Evolutionary conservation across 139 green algal species (phyloP), one percentile per base, ranked within the genome.

Genomic region (Chlamydomonas urium): DNA sequence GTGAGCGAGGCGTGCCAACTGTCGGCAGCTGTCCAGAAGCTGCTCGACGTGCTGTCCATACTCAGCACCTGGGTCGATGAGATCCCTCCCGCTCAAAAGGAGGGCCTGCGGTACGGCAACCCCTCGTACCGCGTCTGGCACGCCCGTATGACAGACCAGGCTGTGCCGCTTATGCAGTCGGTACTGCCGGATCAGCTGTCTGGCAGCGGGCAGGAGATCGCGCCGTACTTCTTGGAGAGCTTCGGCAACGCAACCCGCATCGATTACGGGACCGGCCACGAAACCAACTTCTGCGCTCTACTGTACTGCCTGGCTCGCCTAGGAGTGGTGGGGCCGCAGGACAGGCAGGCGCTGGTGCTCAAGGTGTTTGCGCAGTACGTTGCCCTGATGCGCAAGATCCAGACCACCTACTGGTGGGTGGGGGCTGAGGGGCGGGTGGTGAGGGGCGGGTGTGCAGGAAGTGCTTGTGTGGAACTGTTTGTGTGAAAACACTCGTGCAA

Each of bases 221-320:
- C 77, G 0, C 74, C 86, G 5, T 99, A 99, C 76, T 74, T 94
- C 10, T 29, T 75, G 0, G 93, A 97, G 72, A 91, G 82, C 71
- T 96, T 98, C 80, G 95, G 95, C 63, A 97, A 99, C 71, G 17
- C 76, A 4, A 92, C 87, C 0, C 87, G 95, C 33, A 97, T 99
- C 32, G 95, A 99, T 76, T 99, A 99, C 66, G 95, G 95, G 47
- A 99, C 95, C 1, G 93, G 93, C 2, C 92, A 96, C 73, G 94
- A 98, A 80, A 96, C 95, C 24, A 94, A 87, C 1, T 99, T 99
- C 74, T 83, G 48, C 6, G 90, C 87, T 28, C 82, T 97, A 57
- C 83, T 99, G 47, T 96, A 87, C 76, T 98, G 94, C 87, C 83
- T 99, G 38, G 84, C 90, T 0, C 79, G 74, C 73, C 74, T 96